Evolutionary conservation across 805 yeast genomes (phyloP).

Genomic region (Wickerhamomyces kurtzmanii): DNA sequence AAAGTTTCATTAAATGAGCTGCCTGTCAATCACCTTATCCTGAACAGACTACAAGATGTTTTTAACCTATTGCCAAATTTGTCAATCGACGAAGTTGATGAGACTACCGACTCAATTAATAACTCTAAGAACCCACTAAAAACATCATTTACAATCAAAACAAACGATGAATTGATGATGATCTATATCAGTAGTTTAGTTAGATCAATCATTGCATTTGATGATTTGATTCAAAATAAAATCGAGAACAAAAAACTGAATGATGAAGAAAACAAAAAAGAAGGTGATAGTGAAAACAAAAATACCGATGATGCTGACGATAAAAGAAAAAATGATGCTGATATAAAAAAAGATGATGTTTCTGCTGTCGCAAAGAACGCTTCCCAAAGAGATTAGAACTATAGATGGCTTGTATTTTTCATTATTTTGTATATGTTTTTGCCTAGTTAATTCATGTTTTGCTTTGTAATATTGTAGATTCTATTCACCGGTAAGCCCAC

Average conservation of each 20-base stretch:
- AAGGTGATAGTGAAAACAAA: slow-evolving; percentile 25
- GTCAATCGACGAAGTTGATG: slow-evolving; percentile 24
- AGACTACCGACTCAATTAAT: slow-evolving; percentile 14
- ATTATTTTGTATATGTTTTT: too few relatives aligned
- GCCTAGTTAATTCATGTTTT: too few relatives aligned
- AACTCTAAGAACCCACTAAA: slow-evolving; percentile 44
- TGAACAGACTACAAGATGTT: slow-evolving; percentile 90
- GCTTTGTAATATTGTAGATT: too few relatives aligned
- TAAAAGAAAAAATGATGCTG: slow-evolving; percentile 1
- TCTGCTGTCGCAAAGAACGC: neutral
- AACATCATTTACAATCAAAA: slow-evolving; percentile 80
- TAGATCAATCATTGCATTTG: slow-evolving; percentile 92
- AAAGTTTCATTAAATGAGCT: slow-evolving; percentile 62
- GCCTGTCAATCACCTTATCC: slow-evolving; percentile 82
- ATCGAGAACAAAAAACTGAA: slow-evolving; percentile 60
- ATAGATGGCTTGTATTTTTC: too few relatives aligned
- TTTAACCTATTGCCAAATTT: slow-evolving; percentile 89
- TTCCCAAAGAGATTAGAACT: too few relatives aligned
- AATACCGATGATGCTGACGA: slow-evolving; percentile 22
- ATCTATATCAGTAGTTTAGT: slow-evolving; percentile 84
- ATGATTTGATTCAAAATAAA: slow-evolving; percentile 93
- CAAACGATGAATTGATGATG: slow-evolving; percentile 94
- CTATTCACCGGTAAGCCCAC: too few relatives aligned
- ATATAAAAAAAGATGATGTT: neutral
- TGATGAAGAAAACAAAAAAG: slow-evolving; percentile 21